Evolutionary conservation across 176 grass and related monocot genomes (phyloP).

Genomic region (Rhynchospora tenuis): DNA sequence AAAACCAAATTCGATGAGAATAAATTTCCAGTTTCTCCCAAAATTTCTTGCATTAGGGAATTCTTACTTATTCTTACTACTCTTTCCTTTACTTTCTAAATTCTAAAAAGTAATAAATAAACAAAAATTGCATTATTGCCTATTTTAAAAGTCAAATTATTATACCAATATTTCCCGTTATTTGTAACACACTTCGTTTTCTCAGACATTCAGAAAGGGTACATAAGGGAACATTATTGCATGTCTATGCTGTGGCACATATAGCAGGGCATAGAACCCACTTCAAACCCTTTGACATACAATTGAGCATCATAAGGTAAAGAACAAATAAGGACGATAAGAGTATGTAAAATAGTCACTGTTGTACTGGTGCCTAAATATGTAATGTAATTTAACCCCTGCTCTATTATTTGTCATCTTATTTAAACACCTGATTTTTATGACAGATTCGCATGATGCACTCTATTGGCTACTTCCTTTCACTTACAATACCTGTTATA

Average conservation of each 20-base stretch:
- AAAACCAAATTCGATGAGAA: neutral
- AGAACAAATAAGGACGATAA: neutral
- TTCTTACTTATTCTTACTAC: no score
- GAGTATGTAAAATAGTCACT: neutral
- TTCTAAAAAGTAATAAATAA: neutral
- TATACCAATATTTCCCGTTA: neutral
- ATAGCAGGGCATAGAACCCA: neutral
- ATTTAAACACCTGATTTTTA: slow-evolving; percentile 16
- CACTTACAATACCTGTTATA: slow-evolving; percentile 35
- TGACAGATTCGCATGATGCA: slow-evolving; percentile 74
- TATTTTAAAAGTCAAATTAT: neutral
- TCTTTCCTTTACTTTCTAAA: neutral
- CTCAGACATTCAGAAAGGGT: neutral
- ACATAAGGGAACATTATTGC: neutral
- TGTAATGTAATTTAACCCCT: neutral
- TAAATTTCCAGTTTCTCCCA: neutral
- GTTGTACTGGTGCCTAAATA: neutral
- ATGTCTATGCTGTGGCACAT: neutral
- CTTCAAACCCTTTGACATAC: neutral
- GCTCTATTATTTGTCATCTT: slow-evolving; percentile 3
- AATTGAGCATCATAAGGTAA: neutral
- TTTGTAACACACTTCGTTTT: neutral
- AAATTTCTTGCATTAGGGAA: neutral
- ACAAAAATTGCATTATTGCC: neutral
- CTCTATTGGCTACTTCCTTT: slow-evolving; percentile 61